Percentiles rank a stretch among this genome's conserved stretches.
phyloP scores from a whole-genome alignment of 192 early-diverging fungal species.

The Phlyctochytrium bullatum region DNA sequence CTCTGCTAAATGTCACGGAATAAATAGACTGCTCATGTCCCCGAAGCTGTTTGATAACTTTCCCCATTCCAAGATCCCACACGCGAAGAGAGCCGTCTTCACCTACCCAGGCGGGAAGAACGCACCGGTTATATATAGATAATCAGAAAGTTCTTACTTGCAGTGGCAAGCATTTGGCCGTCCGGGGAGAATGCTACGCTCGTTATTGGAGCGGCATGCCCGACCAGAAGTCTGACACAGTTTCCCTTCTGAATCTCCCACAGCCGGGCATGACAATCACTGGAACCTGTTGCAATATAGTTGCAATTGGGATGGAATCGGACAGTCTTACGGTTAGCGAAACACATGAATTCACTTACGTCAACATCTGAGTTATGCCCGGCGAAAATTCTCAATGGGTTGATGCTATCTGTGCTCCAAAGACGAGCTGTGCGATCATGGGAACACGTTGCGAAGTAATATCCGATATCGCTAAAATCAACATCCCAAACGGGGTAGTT shows the following conservation, averaged over 20 bases:
- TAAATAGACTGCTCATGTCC: conserved; percentile 86
- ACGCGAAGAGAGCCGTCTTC: conserved; percentile 77
- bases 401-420: conserved; percentile 96
- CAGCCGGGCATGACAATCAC: conserved; percentile 81
- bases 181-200: conserved; percentile 89
- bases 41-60: conserved; percentile 74
- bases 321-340: conserved; percentile 65
- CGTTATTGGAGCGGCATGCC: conserved; percentile 79
- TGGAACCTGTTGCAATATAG: conserved; percentile 89
- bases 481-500: conserved; percentile 98
- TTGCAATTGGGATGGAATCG: conserved; percentile 96
- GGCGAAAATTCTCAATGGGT: conserved; percentile 94
- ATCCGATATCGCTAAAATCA: conserved; percentile 82
- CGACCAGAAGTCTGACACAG: conserved; percentile 86
- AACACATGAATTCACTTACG: too few relatives aligned
- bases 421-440: conserved; percentile 94
- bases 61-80: conserved; percentile 90
- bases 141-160: conserved; percentile 55
- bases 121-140: neutral
- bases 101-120: conserved; percentile 57
- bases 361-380: conserved; percentile 98
- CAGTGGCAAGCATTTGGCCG: conserved; percentile 85
- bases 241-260: conserved; percentile 93
- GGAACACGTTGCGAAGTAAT: conserved; percentile 96
- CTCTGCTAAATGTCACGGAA: conserved; percentile 80